A percentile compares a stretch with the other conserved stretches of the same genome.
These are phyloP conservation scores for Suillus clintonianus DNA, from an alignment of 768 basidiomycete genomes.

Conservation along the genomic window DNA sequence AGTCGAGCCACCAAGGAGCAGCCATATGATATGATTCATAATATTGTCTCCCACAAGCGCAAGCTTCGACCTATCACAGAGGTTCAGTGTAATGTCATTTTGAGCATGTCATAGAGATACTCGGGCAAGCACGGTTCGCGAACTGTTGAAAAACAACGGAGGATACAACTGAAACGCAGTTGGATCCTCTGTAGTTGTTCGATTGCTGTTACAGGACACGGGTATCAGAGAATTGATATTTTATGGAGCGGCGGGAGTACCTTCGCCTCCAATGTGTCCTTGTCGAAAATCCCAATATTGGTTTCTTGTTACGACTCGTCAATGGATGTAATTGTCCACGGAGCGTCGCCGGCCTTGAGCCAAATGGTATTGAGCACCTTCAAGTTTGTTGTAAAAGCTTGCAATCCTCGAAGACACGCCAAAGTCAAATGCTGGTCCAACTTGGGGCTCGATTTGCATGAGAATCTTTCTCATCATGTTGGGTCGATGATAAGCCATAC, in stretches of 20 bases:
- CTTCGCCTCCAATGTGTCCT: neutral
- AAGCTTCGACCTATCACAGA: neutral
- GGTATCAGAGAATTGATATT: neutral
- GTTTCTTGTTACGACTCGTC: too few species aligned
- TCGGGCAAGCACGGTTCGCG: neutral
- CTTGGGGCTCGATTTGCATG: neutral
- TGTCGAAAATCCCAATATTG: neutral
- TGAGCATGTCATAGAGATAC: too few species aligned
- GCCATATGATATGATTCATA: neutral
- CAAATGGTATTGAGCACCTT: neutral
- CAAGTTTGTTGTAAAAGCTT: neutral
- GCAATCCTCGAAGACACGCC: neutral
- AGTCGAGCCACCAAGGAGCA: neutral
- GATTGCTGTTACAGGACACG: neutral
- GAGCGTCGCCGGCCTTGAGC: neutral
- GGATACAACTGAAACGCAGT: neutral
- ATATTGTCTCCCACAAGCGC: neutral
- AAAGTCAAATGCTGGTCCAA: neutral
- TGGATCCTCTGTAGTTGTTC: neutral
- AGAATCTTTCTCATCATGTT: neutral
- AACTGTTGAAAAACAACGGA: neutral
- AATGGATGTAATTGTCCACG: neutral
- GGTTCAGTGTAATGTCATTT: neutral
- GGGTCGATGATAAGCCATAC: neutral
- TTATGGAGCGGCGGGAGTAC: neutral